Evolutionary conservation across 768 basidiomycete species (phyloP).

Genomic region (Termitomyces sp.): DNA sequence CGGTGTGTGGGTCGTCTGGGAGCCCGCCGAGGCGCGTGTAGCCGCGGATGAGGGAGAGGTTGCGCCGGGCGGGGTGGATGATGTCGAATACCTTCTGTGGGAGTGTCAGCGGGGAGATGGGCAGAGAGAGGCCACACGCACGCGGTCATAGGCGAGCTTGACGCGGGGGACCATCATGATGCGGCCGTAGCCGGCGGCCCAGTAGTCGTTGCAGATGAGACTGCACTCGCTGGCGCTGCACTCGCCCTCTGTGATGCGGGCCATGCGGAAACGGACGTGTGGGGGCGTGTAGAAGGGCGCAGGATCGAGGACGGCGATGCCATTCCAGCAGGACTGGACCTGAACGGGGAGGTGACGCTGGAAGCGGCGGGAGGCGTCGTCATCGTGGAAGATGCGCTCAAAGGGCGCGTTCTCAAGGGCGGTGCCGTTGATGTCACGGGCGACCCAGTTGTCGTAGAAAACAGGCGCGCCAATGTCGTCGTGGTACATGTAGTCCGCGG

Average conservation of each 20-base stretch:
- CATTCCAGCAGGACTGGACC: slow-evolving; percentile 99
- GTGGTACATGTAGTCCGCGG: slow-evolving; percentile 99
- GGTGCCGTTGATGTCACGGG: slow-evolving; percentile 97
- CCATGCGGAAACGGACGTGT: slow-evolving; percentile 95
- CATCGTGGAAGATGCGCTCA: slow-evolving; percentile 88
- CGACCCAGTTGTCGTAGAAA: slow-evolving; percentile 99
- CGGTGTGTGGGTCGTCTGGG: slow-evolving; percentile 92
- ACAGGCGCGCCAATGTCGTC: slow-evolving; percentile 90
- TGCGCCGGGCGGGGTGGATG: slow-evolving; percentile 85
- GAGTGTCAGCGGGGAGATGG: neutral
- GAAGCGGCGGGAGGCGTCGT: slow-evolving; percentile 72
- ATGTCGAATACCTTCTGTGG: slow-evolving; percentile 87
- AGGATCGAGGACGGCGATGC: slow-evolving; percentile 91
- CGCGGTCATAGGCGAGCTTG: slow-evolving; percentile 91
- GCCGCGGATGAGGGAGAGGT: slow-evolving; percentile 93
- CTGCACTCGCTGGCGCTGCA: slow-evolving; percentile 95
- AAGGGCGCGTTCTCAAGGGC: slow-evolving; percentile 98
- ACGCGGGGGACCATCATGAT: slow-evolving; percentile 98
- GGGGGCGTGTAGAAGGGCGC: slow-evolving; percentile 92
- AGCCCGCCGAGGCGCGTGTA: slow-evolving; percentile 94
- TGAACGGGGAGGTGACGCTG: slow-evolving; percentile 91
- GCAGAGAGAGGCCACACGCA: slow-evolving; percentile 26
- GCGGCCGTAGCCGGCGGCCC: slow-evolving; percentile 91
- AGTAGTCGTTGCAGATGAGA: slow-evolving; percentile 98
- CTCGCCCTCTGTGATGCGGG: slow-evolving; percentile 78